phyloP scores from a whole-genome alignment of 2,329 filamentous ascomycete species.

The Cladosporium austrohemisphaericum region DNA sequence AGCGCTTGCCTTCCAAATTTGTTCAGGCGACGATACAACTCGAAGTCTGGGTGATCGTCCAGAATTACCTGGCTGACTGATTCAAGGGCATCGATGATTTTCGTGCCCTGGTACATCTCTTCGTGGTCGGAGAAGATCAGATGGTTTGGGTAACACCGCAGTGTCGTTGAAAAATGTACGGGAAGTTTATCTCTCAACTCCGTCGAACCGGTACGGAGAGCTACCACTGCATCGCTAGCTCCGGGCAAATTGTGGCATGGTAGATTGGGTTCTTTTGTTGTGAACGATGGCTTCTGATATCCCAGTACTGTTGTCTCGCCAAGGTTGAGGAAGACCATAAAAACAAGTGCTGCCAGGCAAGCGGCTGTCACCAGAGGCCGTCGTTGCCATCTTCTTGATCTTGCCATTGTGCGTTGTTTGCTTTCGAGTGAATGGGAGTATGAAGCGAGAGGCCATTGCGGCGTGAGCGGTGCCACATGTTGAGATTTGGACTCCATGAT shows the following conservation, averaged over 20 bases:
- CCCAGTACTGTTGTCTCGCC: neutral
- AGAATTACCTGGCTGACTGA: slow-evolving; percentile 30
- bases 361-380: neutral
- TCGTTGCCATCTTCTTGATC: neutral
- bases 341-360: neutral
- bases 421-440: too few species aligned
- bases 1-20: slow-evolving; percentile 30
- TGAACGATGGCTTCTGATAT: neutral
- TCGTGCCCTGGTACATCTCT: slow-evolving; percentile 46
- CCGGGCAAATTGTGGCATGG: slow-evolving; percentile 27
- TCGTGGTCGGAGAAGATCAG: slow-evolving; percentile 58
- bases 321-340: neutral
- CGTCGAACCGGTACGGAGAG: slow-evolving; percentile 57
- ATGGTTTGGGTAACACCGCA: slow-evolving; percentile 53
- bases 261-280: neutral
- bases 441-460: too few species aligned
- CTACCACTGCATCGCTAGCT: slow-evolving; percentile 51
- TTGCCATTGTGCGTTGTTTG: neutral
- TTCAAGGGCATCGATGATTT: slow-evolving; percentile 35
- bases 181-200: slow-evolving; percentile 55
- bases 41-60: slow-evolving; percentile 31
- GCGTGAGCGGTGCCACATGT: too few species aligned
- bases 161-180: slow-evolving; percentile 51
- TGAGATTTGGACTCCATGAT: too few species aligned
- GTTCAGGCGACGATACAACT: slow-evolving; percentile 36